These are phyloP conservation scores for Xylariales sp. DNA, from an alignment of 2,329 filamentous ascomycete genomes.

Conservation along the genomic window DNA sequence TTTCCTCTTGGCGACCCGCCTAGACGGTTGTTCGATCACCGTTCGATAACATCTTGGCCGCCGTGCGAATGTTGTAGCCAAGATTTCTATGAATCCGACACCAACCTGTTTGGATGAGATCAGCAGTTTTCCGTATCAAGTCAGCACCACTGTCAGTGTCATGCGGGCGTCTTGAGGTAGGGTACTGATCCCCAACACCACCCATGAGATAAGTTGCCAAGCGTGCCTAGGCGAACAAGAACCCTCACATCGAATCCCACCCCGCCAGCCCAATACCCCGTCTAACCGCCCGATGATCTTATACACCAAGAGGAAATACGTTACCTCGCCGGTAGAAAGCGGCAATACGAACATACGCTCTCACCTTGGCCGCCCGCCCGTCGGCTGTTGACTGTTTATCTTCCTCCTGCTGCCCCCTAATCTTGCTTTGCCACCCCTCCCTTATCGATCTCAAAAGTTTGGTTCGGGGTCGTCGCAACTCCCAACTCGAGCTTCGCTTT, in stretches of 20 bases:
- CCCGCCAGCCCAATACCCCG: background rate
- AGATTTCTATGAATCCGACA: constrained; percentile 19
- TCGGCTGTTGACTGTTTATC: background rate
- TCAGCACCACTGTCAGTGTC: background rate
- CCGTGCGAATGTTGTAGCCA: constrained; percentile 2
- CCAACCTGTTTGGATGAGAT: constrained; percentile 4
- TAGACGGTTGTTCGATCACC: background rate
- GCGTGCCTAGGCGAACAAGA: background rate
- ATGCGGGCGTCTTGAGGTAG: background rate
- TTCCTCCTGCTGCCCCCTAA: background rate
- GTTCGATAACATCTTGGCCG: constrained; percentile 11
- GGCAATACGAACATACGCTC: constrained; percentile 22
- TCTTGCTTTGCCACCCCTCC: background rate
- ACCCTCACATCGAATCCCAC: background rate
- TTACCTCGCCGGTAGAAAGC: constrained; percentile 1
- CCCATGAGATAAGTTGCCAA: constrained; percentile 9
- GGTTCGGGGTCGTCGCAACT: background rate
- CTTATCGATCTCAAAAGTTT: background rate
- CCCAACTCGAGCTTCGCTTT: background rate
- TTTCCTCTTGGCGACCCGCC: constrained; percentile 24
- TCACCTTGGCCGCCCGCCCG: background rate
- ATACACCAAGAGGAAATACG: constrained; percentile 18
- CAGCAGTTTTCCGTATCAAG: background rate
- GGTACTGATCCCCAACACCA: background rate
- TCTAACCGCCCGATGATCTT: constrained; percentile 12